phyloP scores from a whole-genome alignment of 2,329 filamentous ascomycete species.

The Westerdykella aurantiaca region DNA sequence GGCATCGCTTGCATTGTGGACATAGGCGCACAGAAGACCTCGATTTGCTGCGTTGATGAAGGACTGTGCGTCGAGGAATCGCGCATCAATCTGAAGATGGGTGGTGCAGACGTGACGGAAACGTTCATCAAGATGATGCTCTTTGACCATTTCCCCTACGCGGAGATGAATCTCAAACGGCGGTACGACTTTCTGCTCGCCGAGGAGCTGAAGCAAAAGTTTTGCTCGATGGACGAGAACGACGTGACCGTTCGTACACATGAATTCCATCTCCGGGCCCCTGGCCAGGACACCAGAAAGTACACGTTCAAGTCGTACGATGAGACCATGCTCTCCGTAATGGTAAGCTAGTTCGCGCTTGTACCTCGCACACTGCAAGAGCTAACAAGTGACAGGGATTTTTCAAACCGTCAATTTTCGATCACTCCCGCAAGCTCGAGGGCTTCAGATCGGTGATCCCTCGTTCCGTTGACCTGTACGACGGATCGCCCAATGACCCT shows the following conservation, averaged over 20 bases:
- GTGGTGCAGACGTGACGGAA: slow-evolving; percentile 87
- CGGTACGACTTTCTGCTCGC: slow-evolving; percentile 90
- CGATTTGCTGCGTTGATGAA: slow-evolving; percentile 93
- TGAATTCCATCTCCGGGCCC: slow-evolving; percentile 84
- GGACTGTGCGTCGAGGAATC: slow-evolving; percentile 93
- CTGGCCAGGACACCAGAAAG: slow-evolving; percentile 83
- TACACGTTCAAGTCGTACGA: slow-evolving; percentile 97
- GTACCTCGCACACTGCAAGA: not conserved
- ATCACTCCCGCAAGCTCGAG: slow-evolving; percentile 71
- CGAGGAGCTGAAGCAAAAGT: slow-evolving; percentile 91
- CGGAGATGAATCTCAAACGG: slow-evolving; percentile 83
- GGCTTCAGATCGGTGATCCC: slow-evolving; percentile 76
- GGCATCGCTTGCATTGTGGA: slow-evolving; percentile 93
- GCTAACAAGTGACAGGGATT: slow-evolving; percentile 52
- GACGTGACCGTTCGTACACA: slow-evolving; percentile 83
- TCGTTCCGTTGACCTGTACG: slow-evolving; percentile 89
- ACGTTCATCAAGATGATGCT: slow-evolving; percentile 98
- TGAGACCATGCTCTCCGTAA: slow-evolving; percentile 86
- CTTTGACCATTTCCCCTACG: slow-evolving; percentile 90
- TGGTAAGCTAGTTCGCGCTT: slow-evolving; percentile 43
- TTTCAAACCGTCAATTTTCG: slow-evolving; percentile 83
- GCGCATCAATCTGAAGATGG: slow-evolving; percentile 88
- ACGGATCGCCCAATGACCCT: slow-evolving; percentile 87
- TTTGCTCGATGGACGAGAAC: slow-evolving; percentile 84
- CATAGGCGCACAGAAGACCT: slow-evolving; percentile 94